These are phyloP conservation scores for Lipomyces sp. DNA, from an alignment of 805 yeast species.

Conservation along the genomic window DNA sequence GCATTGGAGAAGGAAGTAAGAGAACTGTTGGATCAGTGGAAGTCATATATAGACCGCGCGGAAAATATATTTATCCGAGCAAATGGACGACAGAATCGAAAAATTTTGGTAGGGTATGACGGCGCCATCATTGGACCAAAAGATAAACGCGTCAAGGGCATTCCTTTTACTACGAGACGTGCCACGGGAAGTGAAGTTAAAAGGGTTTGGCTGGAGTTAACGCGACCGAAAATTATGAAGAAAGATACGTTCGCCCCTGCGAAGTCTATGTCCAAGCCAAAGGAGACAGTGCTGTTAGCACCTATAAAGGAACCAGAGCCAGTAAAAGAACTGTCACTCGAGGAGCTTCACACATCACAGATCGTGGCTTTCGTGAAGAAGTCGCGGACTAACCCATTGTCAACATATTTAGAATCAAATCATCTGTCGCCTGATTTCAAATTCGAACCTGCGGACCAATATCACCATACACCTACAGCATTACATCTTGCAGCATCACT, in stretches of 20 bases:
- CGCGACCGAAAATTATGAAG: conserved; percentile 60
- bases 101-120: conserved; percentile 64
- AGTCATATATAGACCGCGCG: conserved; percentile 60
- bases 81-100: conserved; percentile 69
- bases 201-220: conserved; percentile 79
- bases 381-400: conserved; percentile 75
- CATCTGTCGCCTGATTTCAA: conserved; percentile 57
- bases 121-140: conserved; percentile 59
- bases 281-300: neutral
- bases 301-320: conserved; percentile 36
- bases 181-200: conserved; percentile 83
- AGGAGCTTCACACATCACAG: conserved; percentile 62
- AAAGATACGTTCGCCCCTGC: conserved; percentile 56
- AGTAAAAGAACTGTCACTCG: conserved; percentile 42
- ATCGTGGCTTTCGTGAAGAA: conserved; percentile 65
- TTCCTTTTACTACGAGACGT: conserved; percentile 89
- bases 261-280: conserved; percentile 34
- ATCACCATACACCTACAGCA: conserved; percentile 66
- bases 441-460: conserved; percentile 61
- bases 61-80: conserved; percentile 79
- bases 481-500: conserved; percentile 77
- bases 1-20: conserved; percentile 80
- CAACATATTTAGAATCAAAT: conserved; percentile 64
- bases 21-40: conserved; percentile 71
- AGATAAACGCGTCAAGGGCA: conserved; percentile 67